Conservation (phyloP, 1,139 yeast species). For the Candida anutae region DNA sequence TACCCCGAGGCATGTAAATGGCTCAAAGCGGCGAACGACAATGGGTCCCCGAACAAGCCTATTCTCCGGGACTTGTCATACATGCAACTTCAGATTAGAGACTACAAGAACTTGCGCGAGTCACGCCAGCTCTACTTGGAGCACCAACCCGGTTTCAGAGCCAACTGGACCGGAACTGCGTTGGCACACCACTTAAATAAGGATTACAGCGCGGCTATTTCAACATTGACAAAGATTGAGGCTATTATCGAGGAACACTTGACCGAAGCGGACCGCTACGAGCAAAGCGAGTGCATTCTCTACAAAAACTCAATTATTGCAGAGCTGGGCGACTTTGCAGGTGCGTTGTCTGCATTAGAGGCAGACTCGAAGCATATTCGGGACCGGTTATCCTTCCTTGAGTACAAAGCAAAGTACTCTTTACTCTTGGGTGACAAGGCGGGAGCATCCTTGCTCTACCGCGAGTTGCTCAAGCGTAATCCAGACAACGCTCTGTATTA, state of each 20-base stretch:
- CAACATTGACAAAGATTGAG: conserved; percentile 69
- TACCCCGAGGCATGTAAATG: conserved; percentile 76
- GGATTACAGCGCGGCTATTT: conserved; percentile 61
- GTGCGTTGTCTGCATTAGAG: conserved; percentile 59
- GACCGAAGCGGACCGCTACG: conserved; percentile 59
- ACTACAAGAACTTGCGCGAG: conserved; percentile 52
- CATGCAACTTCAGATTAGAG: conserved; percentile 74
- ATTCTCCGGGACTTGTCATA: conserved; percentile 77
- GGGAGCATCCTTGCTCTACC: conserved; percentile 65
- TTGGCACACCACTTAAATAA: conserved; percentile 73
- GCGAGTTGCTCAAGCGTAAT: conserved; percentile 71
- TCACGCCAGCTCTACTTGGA: conserved; percentile 68
- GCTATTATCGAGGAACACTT: conserved; percentile 61
- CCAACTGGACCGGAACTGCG: conserved; percentile 89
- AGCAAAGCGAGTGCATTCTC: conserved; percentile 72
- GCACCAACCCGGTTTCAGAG: conserved; percentile 75
- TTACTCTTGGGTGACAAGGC: conserved; percentile 30
- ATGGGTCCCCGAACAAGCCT: conserved; percentile 73
- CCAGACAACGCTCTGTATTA: conserved; percentile 75
- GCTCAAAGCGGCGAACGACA: conserved; percentile 68
- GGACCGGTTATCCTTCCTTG: conserved; percentile 59
- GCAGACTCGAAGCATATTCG: conserved; percentile 44
- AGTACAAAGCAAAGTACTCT: conserved; percentile 58
- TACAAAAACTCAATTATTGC: conserved; percentile 64
- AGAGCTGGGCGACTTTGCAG: conserved; percentile 53